phyloP scores from a whole-genome alignment of 192 early-diverging fungal species.

The Podila horticola region DNA sequence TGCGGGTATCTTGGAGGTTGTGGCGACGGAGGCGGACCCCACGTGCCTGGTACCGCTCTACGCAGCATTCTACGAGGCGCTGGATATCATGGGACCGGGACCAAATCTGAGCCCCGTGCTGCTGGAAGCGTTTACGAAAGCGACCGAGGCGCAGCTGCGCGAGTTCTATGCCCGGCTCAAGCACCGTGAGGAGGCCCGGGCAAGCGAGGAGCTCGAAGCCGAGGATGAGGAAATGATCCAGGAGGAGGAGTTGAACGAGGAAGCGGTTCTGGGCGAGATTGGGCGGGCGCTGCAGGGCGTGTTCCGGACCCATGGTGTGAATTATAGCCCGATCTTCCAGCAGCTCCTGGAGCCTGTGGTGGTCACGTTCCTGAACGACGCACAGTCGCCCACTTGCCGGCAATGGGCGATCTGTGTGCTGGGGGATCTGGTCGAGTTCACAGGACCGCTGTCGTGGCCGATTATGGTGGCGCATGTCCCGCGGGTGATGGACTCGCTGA shows the following conservation, averaged over 20 bases:
- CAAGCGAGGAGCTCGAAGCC: constrained; percentile 85
- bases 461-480: constrained; percentile 78
- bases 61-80: constrained; percentile 76
- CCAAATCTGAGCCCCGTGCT: constrained; percentile 71
- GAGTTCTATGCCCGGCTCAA: constrained; percentile 82
- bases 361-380: constrained; percentile 69
- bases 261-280: constrained; percentile 85
- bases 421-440: constrained; percentile 93
- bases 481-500: constrained; percentile 64
- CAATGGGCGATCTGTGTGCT: constrained; percentile 96
- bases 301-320: constrained; percentile 76
- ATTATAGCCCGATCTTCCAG: constrained; percentile 82
- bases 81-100: constrained; percentile 70
- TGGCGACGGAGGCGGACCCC: constrained; percentile 85
- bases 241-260: constrained; percentile 85
- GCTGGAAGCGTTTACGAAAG: constrained; percentile 76
- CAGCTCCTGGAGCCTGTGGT: constrained; percentile 82
- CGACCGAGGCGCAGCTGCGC: constrained; percentile 74
- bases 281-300: constrained; percentile 84
- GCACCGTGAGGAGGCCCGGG: constrained; percentile 78
- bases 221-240: constrained; percentile 92
- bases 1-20: constrained; percentile 81
- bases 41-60: constrained; percentile 83
- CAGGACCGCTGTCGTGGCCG: constrained; percentile 74
- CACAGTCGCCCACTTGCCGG: constrained; percentile 70